Base-by-base conservation (phyloP, 176 grass and related monocot species). In the Leersia perrieri region DNA sequence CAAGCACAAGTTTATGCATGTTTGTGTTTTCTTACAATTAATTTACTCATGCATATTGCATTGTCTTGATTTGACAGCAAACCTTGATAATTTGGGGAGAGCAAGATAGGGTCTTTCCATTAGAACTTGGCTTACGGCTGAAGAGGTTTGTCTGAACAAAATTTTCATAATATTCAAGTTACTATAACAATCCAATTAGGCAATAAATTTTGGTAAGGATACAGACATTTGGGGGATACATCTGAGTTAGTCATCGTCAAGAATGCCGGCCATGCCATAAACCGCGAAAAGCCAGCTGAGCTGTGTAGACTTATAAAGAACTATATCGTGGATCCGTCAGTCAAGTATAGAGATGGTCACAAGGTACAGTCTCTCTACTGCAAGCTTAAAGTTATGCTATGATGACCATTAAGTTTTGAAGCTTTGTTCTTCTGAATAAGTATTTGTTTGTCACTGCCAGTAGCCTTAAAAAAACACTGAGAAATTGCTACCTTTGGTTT, bases 1-100 rank as follows among this genome's bases (percentile, higher is more conserved):
- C 16, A 60, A 8, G 44, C 8, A 32, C 23, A 34, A 18, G 3
- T 5, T 85, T 28, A 65, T 55, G 31, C 23, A 6, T 49, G 1
- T 34, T 3, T n/a, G 12, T 80, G 14, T 65, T 31, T 41, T 65
- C 34, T 81, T 26, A 29, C 28, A 9, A 3, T 61, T 1, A 33
- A 44, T 12, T 38, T 66, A 57, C 8, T 82, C 1, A 60, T 57
- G 3, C 15, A 12, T 81, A 26, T 55, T 76, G 23, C 64, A 23
- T 81, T 65, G 0, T 7, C 5, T 51, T 51, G 44, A 42, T 34
- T 75, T 80, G 53, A 28, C 87, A 93, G 90, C 88, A 91, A 89
- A 98, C 95, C 30, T 91, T 98, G 81, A 94, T 98, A 76, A 82
- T 94, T 70, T 98, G 92, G 95, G 95, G 95, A n/a, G 90, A 94